Conservation (phyloP, 2,329 filamentous ascomycete species). For the Harringtonia aguacate region DNA sequence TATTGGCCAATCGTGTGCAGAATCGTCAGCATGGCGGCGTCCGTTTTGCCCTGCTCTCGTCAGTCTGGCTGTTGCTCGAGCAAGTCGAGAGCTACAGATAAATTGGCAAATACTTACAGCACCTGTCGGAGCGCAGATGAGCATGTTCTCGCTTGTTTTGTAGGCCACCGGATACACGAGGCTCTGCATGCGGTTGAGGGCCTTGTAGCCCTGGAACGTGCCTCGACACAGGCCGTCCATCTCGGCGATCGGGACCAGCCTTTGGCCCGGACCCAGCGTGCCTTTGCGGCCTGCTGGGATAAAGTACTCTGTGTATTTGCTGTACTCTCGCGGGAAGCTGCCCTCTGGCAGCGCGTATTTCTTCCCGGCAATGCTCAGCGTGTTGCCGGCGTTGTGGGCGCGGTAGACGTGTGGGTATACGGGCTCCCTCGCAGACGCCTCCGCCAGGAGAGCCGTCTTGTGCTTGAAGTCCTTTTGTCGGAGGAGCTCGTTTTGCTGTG, state of each 20-base stretch:
- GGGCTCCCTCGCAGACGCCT: constrained; percentile 60
- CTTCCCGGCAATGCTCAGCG: constrained; percentile 65
- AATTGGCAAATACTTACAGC: constrained; percentile 45
- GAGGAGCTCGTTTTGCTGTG: constrained; percentile 70
- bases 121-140: constrained; percentile 95
- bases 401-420: constrained; percentile 94
- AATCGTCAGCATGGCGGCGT: constrained; percentile 94
- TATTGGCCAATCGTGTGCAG: constrained; percentile 86
- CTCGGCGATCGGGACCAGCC: constrained; percentile 65
- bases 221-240: constrained; percentile 80
- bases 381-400: constrained; percentile 73
- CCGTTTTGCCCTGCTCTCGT: constrained; percentile 67
- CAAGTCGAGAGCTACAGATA: background rate
- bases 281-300: constrained; percentile 79
- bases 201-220: constrained; percentile 92
- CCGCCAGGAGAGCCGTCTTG: constrained; percentile 62
- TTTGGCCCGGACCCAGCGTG: constrained; percentile 59
- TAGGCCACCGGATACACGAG: constrained; percentile 93
- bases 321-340: constrained; percentile 55
- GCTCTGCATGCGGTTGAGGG: constrained; percentile 96
- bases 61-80: background rate
- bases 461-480: constrained; percentile 70
- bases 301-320: constrained; percentile 80
- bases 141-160: constrained; percentile 94
- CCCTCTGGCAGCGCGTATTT: constrained; percentile 76